Evolutionary conservation across 768 basidiomycete species (phyloP), one percentile per base, ranked within the genome.

Genomic region (Suillus spraguei): DNA sequence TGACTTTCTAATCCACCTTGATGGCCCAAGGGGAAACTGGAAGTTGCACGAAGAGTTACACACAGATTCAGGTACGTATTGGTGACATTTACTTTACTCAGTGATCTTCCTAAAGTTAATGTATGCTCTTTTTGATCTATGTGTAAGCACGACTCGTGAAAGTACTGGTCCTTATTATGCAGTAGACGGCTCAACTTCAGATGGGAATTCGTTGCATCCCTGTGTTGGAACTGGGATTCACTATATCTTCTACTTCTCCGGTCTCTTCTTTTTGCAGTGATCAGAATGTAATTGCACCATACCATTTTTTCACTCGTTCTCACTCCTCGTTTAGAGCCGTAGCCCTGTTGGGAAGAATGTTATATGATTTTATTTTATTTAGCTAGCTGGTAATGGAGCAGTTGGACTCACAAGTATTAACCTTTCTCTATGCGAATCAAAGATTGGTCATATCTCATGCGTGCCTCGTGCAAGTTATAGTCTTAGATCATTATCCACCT

Each of bases 211-310:
- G 28, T 28, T 4, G 28, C 28, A 28, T 28, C 28, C 28, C 28
- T 28, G 28, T 28, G 55, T 28, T 63, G 17, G 5, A 50, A 36
- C 28, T 39, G 22, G 3, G 55, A 78, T 3, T 9, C 60, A 22
- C 4, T 47, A 83, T 80, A 68, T 74, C 33, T 82, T 81, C 64
- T 83, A 83, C 69, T 81, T 83, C 58, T 65, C 75, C 5, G 77
- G 77, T 7, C 79, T 81, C 63, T 77, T 41, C 69, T 82, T 17
- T 78, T 78, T 53, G 79, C 82, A 14, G 70, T 83, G 69, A 75
- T 83, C n/a, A 82, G 82, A 63, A 81, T 83, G 82, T 82, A 63
- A 65, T 80, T 67, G 6, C 24, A 24, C n/a, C 55, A 28, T 28
- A 3, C 11, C 41, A 59, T 44, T n/a, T 32, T 22, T 39, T 46